phyloP scores from a whole-genome alignment of 352 stramenopile genomes.

The Plasmopara muralis region DNA sequence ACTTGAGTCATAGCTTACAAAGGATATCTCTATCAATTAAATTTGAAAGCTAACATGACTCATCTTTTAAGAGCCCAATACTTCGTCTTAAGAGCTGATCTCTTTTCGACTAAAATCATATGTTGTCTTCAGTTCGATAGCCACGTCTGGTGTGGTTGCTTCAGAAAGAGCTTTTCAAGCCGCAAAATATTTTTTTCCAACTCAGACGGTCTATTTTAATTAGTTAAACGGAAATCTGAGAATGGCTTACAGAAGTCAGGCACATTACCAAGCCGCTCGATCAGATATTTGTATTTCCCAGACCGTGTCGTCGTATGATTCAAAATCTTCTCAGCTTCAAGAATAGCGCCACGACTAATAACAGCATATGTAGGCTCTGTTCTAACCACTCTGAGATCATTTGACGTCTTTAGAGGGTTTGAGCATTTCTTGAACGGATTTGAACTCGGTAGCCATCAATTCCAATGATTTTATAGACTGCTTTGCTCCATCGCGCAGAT shows the following conservation, averaged over 20 bases:
- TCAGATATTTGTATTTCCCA: not conserved
- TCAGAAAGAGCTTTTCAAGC: too few species aligned
- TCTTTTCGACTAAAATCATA: too few species aligned
- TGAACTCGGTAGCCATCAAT: constrained; percentile 22
- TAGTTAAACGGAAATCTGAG: too few species aligned
- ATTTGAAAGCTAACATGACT: too few species aligned
- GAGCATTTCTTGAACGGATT: constrained; percentile 24
- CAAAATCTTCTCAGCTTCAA: not conserved
- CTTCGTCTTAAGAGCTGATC: too few species aligned
- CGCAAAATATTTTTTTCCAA: too few species aligned
- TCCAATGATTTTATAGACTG: constrained; percentile 15
- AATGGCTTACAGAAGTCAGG: constrained; percentile 1
- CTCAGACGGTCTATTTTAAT: too few species aligned
- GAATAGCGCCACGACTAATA: constrained; percentile 16
- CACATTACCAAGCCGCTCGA: not conserved
- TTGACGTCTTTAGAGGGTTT: constrained; percentile 11
- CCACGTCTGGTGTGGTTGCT: too few species aligned
- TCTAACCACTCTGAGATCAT: not conserved
- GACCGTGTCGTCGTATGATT: not conserved
- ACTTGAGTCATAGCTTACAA: too few species aligned
- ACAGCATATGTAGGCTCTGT: constrained; percentile 10
- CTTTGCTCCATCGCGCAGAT: constrained; percentile 18
- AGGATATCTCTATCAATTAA: too few species aligned
- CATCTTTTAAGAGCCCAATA: too few species aligned
- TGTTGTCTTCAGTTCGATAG: too few species aligned